These are phyloP conservation scores for Chaetomium olivaceum DNA, from an alignment of 2,329 filamentous ascomycete species.

Conservation along the genomic window DNA sequence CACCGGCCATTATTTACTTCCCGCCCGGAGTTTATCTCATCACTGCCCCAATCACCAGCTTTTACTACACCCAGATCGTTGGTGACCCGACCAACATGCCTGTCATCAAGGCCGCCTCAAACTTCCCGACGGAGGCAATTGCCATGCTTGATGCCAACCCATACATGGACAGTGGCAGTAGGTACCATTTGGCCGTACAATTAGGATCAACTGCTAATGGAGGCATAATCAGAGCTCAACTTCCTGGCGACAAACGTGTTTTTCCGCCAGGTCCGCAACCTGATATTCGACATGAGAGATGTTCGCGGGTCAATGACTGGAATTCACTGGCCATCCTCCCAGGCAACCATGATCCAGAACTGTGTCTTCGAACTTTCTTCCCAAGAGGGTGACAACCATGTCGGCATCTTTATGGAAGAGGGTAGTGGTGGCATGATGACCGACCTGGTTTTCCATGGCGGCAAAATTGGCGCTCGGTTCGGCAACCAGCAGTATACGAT, in stretches of 20 bases:
- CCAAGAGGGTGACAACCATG: conserved; percentile 49
- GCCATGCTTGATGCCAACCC: conserved; percentile 52
- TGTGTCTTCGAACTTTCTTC: conserved; percentile 56
- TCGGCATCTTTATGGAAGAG: conserved; percentile 63
- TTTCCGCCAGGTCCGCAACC: conserved; percentile 59
- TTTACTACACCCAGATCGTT: conserved; percentile 78
- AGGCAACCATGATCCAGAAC: conserved; percentile 62
- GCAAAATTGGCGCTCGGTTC: conserved; percentile 56
- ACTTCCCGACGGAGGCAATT: conserved; percentile 46
- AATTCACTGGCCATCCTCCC: conserved; percentile 70
- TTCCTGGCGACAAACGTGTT: conserved; percentile 62
- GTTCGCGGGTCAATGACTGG: conserved; percentile 50
- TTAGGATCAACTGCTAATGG: not conserved
- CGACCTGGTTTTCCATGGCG: conserved; percentile 71
- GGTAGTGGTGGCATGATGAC: conserved; percentile 67
- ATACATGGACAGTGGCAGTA: conserved; percentile 38
- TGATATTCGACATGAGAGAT: conserved; percentile 57
- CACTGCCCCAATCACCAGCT: conserved; percentile 67
- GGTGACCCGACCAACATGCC: conserved; percentile 65
- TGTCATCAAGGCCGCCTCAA: conserved; percentile 53
- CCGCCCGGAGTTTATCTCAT: conserved; percentile 62
- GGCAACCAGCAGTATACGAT: conserved; percentile 73
- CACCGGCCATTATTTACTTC: conserved; percentile 37
- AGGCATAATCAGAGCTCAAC: conserved; percentile 35
- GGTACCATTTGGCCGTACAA: not conserved